Base-by-base conservation (phyloP, 306 rosid species). In the Trifolium fragiferum region DNA sequence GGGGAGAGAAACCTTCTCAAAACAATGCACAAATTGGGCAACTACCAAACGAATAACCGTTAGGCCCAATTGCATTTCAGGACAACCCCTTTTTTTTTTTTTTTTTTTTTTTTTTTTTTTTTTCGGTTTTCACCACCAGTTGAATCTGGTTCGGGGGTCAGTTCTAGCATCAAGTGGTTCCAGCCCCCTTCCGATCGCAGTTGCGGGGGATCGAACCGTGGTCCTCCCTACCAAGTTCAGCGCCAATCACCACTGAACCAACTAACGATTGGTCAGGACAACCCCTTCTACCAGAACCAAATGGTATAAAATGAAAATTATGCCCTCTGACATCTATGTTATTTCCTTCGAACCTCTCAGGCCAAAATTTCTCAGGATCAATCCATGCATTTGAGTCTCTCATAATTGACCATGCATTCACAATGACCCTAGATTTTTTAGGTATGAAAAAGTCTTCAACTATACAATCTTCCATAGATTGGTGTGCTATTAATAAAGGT, bases 391-490 rank as follows among this genome's bases (percentile, higher is more conserved):
- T 68, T 21, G 80, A 69, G 15, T 77, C 76, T 69, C 87, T 10
- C 82, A 80, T 77, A 51, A 80, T 58, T 3, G 87, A 73, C 77
- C 75, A 77, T 60, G 82, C 85, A 72, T 84, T 80, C 21, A 80
- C 9, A 50, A 80, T 69, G 9, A 80, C 14, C 30, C 72, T 73
- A 3, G 82, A 82, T 4, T 85, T 74, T 11, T 59, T 21, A 2
- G 93, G 93, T 59, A 90, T 85, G 79, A 86, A 78, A 38, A 44
- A 85, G 0, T 84, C 87, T 25, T 79, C 81, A 7, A 90, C 82
- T 0, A 10, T 66, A 72, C 91, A 86, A 23, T 87, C 91, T 49
- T 90, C 87, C 0, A 23, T 32, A 1, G 91, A 80, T 44, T 83
- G 70, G 68, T 84, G 89, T 35, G 96, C n/a, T 20, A 87, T 5